Base-by-base conservation (phyloP, 2,329 filamentous ascomycete species). In the Thelonectria olida region DNA sequence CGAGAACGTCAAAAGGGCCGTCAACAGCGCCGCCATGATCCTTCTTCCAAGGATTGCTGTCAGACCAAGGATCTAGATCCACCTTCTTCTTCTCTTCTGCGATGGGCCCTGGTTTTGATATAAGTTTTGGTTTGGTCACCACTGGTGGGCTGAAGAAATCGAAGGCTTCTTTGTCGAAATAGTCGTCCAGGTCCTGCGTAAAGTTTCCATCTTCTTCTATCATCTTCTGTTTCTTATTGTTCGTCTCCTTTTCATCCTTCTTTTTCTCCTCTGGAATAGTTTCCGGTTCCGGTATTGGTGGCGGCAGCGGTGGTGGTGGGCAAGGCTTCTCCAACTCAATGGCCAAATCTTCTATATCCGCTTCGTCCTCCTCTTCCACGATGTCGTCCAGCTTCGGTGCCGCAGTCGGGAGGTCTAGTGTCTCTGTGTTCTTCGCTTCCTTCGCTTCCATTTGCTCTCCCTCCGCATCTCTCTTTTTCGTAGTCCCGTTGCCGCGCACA, bases 401-500 rank as follows among this genome's bases (percentile, higher is more conserved):
- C 4, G 31, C 28, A 7, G 28, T n/a, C 7, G 47, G 36, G n/a
- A 17, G 45, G 28, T 23, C 17, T 19, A 39, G 19, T 4, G 28
- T 34, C 19, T 23, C 58, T 15, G 22, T 44, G 12, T 51, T 45
- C 2, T 19, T 17, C 15, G 44, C 22, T 27, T 51, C 23, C 2
- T 17, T 42, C 12, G 39, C 45, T 64, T 38, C 10, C 20, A 68
- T 55, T 4, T 63, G 62, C 15, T 56, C 53, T 3, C 73, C 74
- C 6, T 54, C 61, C 3, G 41, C 54, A 28, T 73, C 72, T 38
- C 73, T 73, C 67, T 77, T 78, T 54, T 66, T 76, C 1, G 59
- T 58, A 3, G 66, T 65, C 1, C 72, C 73, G n/a, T 76, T 73
- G 0, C 77, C 75, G 34, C 77, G 74, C 7, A 85, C 74, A 58